phyloP scores from a whole-genome alignment of 2,329 filamentous ascomycete genomes.

The Sporothrix variecibatus region DNA sequence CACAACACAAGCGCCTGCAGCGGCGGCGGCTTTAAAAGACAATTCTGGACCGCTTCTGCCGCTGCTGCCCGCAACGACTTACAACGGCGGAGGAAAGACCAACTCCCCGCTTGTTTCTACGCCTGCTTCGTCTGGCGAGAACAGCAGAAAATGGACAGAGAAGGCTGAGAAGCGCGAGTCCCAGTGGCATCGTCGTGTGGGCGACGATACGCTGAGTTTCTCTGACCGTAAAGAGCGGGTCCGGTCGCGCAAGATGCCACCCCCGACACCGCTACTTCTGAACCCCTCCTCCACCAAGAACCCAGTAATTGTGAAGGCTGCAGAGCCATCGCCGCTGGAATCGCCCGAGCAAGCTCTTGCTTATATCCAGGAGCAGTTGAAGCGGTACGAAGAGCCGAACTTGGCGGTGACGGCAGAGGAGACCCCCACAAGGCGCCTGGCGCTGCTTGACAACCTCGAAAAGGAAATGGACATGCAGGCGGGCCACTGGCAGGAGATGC shows the following conservation, averaged over 20 bases:
- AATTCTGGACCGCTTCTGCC: conserved; percentile 1
- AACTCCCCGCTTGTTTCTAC: not conserved
- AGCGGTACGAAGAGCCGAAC: conserved; percentile 48
- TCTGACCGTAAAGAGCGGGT: conserved; percentile 52
- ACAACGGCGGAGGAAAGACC: conserved; percentile 7
- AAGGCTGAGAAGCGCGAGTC: conserved; percentile 34
- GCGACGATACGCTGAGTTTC: conserved; percentile 61
- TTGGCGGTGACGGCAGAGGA: conserved; percentile 36
- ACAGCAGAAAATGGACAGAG: not conserved
- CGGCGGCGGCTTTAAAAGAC: not conserved
- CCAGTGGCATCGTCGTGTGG: conserved; percentile 59
- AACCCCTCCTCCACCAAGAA: conserved; percentile 45
- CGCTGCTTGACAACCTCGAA: conserved; percentile 60
- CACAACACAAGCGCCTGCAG: not conserved
- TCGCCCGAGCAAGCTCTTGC: conserved; percentile 53
- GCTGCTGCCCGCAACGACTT: conserved; percentile 22
- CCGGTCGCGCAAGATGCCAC: conserved; percentile 54
- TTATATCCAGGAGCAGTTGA: conserved; percentile 55
- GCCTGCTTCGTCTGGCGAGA: conserved; percentile 11
- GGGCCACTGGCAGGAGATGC: conserved; percentile 60
- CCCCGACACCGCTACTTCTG: conserved; percentile 58
- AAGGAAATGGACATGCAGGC: conserved; percentile 63
- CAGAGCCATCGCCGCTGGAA: conserved; percentile 56
- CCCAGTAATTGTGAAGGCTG: conserved; percentile 47
- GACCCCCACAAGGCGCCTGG: conserved; percentile 47